Conservation (phyloP, 2,329 filamentous ascomycete genomes). For the Nectriaceae sp. region DNA sequence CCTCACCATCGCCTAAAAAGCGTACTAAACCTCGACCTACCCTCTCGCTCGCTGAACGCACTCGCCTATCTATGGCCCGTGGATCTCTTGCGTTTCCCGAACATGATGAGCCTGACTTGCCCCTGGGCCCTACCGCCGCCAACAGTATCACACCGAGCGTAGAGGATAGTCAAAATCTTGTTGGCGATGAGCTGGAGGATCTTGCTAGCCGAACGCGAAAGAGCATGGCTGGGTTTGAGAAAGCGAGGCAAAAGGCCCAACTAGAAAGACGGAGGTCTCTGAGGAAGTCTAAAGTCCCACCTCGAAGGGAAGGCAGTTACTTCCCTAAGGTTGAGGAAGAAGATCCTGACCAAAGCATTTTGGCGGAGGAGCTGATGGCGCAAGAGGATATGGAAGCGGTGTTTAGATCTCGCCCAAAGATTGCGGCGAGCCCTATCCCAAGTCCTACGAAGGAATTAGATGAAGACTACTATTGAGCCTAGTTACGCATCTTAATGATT, state of each 20-base stretch:
- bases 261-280: conserved; percentile 55
- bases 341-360: conserved; percentile 43
- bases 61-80: conserved; percentile 76
- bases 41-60: conserved; percentile 74
- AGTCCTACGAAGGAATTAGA: conserved; percentile 46
- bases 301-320: conserved; percentile 44
- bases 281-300: conserved; percentile 44
- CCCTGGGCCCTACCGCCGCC: conserved; percentile 13
- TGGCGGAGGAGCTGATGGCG: conserved; percentile 69
- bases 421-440: conserved; percentile 71
- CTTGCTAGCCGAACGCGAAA: conserved; percentile 59
- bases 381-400: conserved; percentile 79
- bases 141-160: conserved; percentile 3
- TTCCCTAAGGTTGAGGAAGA: conserved; percentile 54
- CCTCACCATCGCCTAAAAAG: conserved; percentile 60
- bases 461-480: conserved; percentile 14
- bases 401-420: conserved; percentile 80
- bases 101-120: conserved; percentile 31
- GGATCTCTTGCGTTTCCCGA: conserved; percentile 44
- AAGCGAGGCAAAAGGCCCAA: conserved; percentile 61
- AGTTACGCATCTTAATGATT: neutral
- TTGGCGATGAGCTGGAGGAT: conserved; percentile 44
- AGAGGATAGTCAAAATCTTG: conserved; percentile 15
- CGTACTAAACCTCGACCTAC: conserved; percentile 50
- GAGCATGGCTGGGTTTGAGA: conserved; percentile 65